Evolutionary conservation across 352 stramenopile genomes (phyloP), one percentile per base, ranked within the genome.

Genomic region (Phytophthora sp.): DNA sequence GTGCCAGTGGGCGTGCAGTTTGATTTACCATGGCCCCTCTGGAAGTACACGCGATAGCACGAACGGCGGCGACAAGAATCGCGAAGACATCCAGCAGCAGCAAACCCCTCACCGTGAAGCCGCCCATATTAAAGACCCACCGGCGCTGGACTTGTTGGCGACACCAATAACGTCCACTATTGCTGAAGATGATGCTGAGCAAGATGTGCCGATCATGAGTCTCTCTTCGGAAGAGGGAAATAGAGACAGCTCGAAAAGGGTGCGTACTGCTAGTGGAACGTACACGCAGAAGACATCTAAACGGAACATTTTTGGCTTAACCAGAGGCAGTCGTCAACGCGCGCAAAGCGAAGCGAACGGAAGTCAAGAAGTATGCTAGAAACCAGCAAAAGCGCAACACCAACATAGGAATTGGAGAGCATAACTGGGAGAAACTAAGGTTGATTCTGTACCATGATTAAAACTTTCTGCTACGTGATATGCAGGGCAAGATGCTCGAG

Each of bases 1-100:
- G 30, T 91, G 83, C 53, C 78, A 85, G 26, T 93, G 85, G 83
- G 79, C 84, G 1, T 82, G 79, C 41, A 89, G 69, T 53, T 78
- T 88, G 52, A 51, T 77, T 11, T 76, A 81, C 35, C 66, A 77
- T 31, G 64, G 57, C 3, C 61, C 62, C 27, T 69, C 71, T 9
- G 63, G n/a, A n/a, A n/a, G 57, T 16, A 57, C 61, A 45, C 50
- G 55, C 21, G 58, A 39, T 21, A 61, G 57, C 50, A 45, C 27
- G 16, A 47, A 21, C 15, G 12, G 15, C 23, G 26, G n/a, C 24
- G 46, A 61, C 8, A 63, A 55, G 11, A 36, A 58, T 39, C 54
- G 16, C 18, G 42, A 60, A n/a, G 45, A 55, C n/a, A 35, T 33
- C 24, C 45, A 73, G 9, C 57, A 54, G 33, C 46, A 65, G 36